Evolutionary conservation across 148 eudicot species (phyloP).

Genomic region (Amaranthus hypochondriacus): DNA sequence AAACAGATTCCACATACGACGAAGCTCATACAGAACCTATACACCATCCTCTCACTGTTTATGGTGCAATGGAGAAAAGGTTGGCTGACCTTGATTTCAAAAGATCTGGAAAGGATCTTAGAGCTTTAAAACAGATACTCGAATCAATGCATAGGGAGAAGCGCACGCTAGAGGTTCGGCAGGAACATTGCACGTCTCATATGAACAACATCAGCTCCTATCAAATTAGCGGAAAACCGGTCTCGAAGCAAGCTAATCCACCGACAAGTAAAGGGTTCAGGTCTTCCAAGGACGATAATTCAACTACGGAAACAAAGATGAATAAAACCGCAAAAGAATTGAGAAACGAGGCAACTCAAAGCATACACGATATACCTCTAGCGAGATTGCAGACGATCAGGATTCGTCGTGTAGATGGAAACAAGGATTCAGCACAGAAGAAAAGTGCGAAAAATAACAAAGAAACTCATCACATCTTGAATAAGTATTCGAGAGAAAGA

Average conservation of each 20-base stretch:
- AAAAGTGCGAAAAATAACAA: constrained; percentile 29
- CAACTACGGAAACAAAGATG: constrained; percentile 30
- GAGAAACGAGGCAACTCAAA: constrained; percentile 18
- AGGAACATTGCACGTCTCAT: constrained; percentile 29
- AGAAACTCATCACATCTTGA: constrained; percentile 20
- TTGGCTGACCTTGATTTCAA: constrained; percentile 55
- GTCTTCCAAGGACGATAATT: constrained; percentile 23
- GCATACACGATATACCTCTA: constrained; percentile 19
- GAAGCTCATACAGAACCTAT: constrained; percentile 27
- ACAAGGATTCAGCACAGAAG: constrained; percentile 21
- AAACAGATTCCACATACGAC: constrained; percentile 12
- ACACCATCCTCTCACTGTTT: constrained; percentile 44
- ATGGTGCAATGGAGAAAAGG: constrained; percentile 69
- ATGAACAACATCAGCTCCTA: constrained; percentile 17
- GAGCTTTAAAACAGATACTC: constrained; percentile 83
- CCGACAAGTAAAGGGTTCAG: constrained; percentile 20
- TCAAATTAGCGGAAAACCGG: constrained; percentile 14
- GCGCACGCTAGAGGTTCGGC: constrained; percentile 25
- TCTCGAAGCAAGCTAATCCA: background rate
- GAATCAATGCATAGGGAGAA: constrained; percentile 61
- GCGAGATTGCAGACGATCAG: constrained; percentile 26
- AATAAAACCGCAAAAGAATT: constrained; percentile 28
- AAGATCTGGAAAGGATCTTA: constrained; percentile 76
- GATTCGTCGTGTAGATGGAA: constrained; percentile 21
- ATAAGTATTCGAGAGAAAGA: constrained; percentile 27